Evolutionary conservation across 2,329 filamentous ascomycete species (phyloP).

Genomic region (Colletotrichum sp.): DNA sequence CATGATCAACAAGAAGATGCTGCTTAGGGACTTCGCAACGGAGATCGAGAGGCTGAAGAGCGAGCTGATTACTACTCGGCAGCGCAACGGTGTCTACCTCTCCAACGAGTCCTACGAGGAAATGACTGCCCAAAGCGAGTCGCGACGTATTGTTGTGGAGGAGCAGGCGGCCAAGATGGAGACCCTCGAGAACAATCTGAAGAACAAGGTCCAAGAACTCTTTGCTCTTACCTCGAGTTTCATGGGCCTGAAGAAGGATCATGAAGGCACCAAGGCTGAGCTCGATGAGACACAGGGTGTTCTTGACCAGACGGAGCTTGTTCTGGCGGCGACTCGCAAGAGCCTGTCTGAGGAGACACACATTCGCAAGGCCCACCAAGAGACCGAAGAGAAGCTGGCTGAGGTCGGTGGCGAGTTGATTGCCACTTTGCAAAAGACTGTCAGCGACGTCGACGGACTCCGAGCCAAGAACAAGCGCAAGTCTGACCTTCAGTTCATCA

Average conservation of each 20-base stretch:
- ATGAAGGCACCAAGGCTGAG: conserved; percentile 74
- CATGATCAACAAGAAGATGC: conserved; percentile 88
- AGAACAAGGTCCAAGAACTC: conserved; percentile 93
- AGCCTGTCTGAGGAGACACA: conserved; percentile 80
- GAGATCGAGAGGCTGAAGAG: conserved; percentile 96
- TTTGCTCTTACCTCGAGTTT: conserved; percentile 87
- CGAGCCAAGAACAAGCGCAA: conserved; percentile 87
- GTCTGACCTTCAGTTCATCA: conserved; percentile 81
- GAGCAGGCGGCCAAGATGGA: conserved; percentile 93
- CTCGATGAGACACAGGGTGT: conserved; percentile 83
- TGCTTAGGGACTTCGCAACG: conserved; percentile 85
- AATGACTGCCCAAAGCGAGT: conserved; percentile 90
- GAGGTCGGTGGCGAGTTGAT: conserved; percentile 78
- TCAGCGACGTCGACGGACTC: conserved; percentile 80
- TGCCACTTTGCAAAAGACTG: conserved; percentile 77
- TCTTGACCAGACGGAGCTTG: conserved; percentile 86
- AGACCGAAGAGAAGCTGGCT: conserved; percentile 80
- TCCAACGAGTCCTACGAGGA: conserved; percentile 89
- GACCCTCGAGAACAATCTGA: conserved; percentile 86
- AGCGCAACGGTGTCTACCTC: conserved; percentile 94
- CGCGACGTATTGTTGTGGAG: conserved; percentile 86
- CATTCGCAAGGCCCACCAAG: conserved; percentile 82
- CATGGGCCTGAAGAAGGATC: conserved; percentile 86
- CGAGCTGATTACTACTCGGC: conserved; percentile 89
- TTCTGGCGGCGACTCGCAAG: conserved; percentile 78